Evolutionary conservation across 2,329 filamentous ascomycete species (phyloP), one percentile per base, ranked within the genome.

Genomic region (Pseudocercospora musae): DNA sequence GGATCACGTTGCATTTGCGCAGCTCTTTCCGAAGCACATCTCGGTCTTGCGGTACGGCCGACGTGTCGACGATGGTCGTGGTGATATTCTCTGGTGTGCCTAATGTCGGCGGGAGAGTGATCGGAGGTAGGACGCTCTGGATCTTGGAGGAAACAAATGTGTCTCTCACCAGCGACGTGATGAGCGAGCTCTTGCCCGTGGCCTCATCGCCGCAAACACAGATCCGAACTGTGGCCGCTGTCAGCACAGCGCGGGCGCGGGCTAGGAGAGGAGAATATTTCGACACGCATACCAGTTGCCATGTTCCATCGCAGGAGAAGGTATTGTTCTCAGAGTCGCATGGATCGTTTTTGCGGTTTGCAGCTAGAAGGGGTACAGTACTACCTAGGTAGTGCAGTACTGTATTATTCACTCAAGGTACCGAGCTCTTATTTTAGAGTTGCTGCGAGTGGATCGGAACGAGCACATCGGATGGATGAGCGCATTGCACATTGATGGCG

Each of bases 51-150:
- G 95, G 95, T 9, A 96, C 86, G 40, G 95, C 92, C 1, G 94
- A 98, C 31, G 95, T 99, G 78, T 99, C 95, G 80, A 99, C 92
- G 71, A 99, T 94, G 69, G 92, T 96, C 11, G 95, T 99, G 54
- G 92, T 96, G 74, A 98, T 92, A 83, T 96, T 96, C 72, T 98
- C 93, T 53, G 93, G 93, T 5, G 93, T 96, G 62, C 92, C 92
- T 69, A 96, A 90, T 71, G 89, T 94, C 21, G 94, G 93, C 44
- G 94, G 94, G 40, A 99, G 92, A 25, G 93, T 97, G 69, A 99
- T 96, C 75, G 94, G 91, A 21, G 95, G 95, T 9, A 99, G 87
- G 64, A 98, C 90, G 13, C 93, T 86, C 76, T 97, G 94, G 73
- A 99, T 97, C 80, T 96, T 96, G 78, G 91, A 91, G 68, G 90